These are phyloP conservation scores for Aspergillus japonicus DNA, from an alignment of 2,329 filamentous ascomycete species.

Conservation along the genomic window DNA sequence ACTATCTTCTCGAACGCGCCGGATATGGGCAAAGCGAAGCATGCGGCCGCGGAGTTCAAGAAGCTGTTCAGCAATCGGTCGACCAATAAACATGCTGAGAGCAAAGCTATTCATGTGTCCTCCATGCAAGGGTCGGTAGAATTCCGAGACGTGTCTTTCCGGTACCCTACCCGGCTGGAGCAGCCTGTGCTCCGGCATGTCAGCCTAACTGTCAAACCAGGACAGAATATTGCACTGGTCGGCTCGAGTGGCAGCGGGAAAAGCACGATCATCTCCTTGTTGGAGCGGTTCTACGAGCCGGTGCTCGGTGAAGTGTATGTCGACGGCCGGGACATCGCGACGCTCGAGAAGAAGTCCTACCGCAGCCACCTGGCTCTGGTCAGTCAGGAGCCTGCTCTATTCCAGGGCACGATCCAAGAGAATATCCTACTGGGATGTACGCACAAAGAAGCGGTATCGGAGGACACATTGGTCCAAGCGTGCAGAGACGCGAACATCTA, in stretches of 20 bases:
- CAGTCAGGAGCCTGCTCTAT: conserved; percentile 68
- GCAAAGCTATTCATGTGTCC: conserved; percentile 56
- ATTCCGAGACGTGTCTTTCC: conserved; percentile 47
- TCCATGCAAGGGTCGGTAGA: conserved; percentile 39
- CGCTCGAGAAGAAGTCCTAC: conserved; percentile 59
- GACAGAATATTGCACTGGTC: conserved; percentile 54
- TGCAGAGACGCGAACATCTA: conserved; percentile 30
- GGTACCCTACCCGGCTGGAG: conserved; percentile 23
- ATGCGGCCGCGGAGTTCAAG: conserved; percentile 44
- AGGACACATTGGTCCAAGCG: conserved; percentile 18
- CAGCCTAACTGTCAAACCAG: conserved; percentile 38
- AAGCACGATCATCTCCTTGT: conserved; percentile 61
- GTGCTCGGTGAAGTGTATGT: conserved; percentile 61
- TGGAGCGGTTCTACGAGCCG: conserved; percentile 67
- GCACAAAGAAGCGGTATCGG: conserved; percentile 16
- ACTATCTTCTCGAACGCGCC: conserved; percentile 33
- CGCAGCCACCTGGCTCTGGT: conserved; percentile 65
- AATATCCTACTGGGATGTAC: conserved; percentile 61
- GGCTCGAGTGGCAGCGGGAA: conserved; percentile 57
- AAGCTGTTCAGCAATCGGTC: conserved; percentile 42
- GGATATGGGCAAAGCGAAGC: conserved; percentile 27
- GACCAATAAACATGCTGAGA: conserved; percentile 51
- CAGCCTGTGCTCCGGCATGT: conserved; percentile 20
- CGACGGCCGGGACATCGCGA: conserved; percentile 59
- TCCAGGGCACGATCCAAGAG: conserved; percentile 65